Evolutionary conservation across 2,329 filamentous ascomycete genomes (phyloP), one percentile per base, ranked within the genome.

Genomic region (Trichoderma sp.): DNA sequence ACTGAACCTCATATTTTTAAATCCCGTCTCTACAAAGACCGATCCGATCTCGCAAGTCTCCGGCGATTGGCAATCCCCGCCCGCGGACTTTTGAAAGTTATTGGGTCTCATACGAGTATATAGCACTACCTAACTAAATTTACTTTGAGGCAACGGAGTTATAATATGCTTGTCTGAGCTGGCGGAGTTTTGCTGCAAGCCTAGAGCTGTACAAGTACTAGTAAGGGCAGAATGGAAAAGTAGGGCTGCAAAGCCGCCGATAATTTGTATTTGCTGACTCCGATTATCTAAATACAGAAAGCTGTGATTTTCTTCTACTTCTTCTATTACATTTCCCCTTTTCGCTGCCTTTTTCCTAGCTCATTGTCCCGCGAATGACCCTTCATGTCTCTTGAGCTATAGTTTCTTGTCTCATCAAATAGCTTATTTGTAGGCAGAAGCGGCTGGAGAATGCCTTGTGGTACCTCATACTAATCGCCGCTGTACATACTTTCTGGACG

Each of bases 11-110:
- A 7, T 4, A 6, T 32, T 24, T 7, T 32, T n/a, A 43, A 34
- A 26, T 26, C 11, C 34, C 24, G 28, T 12, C n/a, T 57, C 28
- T 70, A 15, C 15, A 26, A 24, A 53, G 30, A 24, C 30, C 26
- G 21, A 26, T 24, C 21, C n/a, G 28, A 26, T 24, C 3, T 32
- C 9, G 56, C n/a, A 62, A 58, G 51, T 21, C 61, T 61, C 61
- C 67, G 36, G 43, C 24, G 32, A 39, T 62, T 60, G n/a, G 70
- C 39, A 18, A 21, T 21, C 71, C 60, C 71, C 64, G 64, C 64
- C 14, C 57, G 71, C 64, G 71, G 71, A 69, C 64, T 72, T 68
- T 72, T 53, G 24, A 32, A 14, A 30, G 30, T n/a, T 32, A 14
- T n/a, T 63, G 28, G 18, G 18, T 6, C 28, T n/a, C 24, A n/a